phyloP scores from a whole-genome alignment of 2,329 filamentous ascomycete genomes.

The Chrysosporium keratinophilum region DNA sequence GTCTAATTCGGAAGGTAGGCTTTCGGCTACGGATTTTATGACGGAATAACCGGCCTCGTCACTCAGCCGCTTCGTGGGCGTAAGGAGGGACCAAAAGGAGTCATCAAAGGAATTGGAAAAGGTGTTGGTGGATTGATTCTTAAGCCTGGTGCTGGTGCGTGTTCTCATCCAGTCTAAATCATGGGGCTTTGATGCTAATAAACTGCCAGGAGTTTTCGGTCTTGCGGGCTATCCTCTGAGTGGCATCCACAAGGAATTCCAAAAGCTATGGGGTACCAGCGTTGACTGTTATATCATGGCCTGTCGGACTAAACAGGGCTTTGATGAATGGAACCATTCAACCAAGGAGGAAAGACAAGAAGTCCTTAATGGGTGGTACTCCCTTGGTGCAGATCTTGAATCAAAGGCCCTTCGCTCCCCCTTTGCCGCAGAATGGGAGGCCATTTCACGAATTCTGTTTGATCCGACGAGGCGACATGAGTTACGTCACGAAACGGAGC shows the following conservation, averaged over 20 bases:
- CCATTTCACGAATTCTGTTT: slow-evolving; percentile 20
- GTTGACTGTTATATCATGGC: slow-evolving; percentile 71
- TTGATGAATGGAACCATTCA: slow-evolving; percentile 50
- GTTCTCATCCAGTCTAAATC: background rate
- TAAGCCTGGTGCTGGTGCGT: slow-evolving; percentile 67
- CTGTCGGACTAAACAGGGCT: slow-evolving; percentile 64
- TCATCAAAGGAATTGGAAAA: slow-evolving; percentile 70
- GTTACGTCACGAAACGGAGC: slow-evolving; percentile 2
- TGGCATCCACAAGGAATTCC: slow-evolving; percentile 67
- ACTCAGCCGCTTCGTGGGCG: slow-evolving; percentile 65
- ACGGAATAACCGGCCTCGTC: slow-evolving; percentile 69
- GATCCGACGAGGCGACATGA: slow-evolving; percentile 11
- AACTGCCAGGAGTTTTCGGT: slow-evolving; percentile 49
- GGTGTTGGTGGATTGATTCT: slow-evolving; percentile 71
- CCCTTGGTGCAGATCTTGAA: slow-evolving; percentile 48
- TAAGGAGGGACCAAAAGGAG: slow-evolving; percentile 54
- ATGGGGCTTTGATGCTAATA: background rate
- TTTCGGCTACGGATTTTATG: slow-evolving; percentile 66
- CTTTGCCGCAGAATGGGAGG: slow-evolving; percentile 25
- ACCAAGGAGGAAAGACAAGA: slow-evolving; percentile 51
- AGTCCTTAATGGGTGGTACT: slow-evolving; percentile 57
- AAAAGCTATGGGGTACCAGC: slow-evolving; percentile 58
- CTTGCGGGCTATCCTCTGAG: slow-evolving; percentile 75
- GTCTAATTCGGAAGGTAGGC: slow-evolving; percentile 35
- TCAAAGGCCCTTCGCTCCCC: slow-evolving; percentile 48